Evolutionary conservation across 2,329 filamentous ascomycete species (phyloP), one percentile per base, ranked within the genome.

Genomic region (Aureobasidium sp.): DNA sequence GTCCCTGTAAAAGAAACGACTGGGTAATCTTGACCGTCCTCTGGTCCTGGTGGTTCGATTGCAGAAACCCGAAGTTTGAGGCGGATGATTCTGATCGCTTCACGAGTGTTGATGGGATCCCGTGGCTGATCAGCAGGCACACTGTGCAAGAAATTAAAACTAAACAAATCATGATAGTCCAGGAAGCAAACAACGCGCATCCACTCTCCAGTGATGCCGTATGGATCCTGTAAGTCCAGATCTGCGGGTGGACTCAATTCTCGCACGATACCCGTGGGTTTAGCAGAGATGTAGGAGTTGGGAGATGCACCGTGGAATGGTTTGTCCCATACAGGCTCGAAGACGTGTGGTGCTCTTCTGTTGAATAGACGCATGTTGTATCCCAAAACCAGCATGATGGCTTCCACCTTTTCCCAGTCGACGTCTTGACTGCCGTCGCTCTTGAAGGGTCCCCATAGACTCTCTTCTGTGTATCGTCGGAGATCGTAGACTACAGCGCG

Each of bases 381-480:
- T 4, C 86, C 86, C 4, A 95, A 77, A 2, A 91, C 88, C 4
- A 94, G 81, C 83, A 94, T 87, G 63, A 94, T 87, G 11, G 91
- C 89, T 77, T 95, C 92, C 15, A 94, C 79, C 79, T 92, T 93
- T 77, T 95, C 91, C 93, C 93, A 95, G 76, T 95, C 92, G 0
- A 93, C 90, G 7, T 78, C 77, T 61, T 83, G 84, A 3, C 82
- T 84, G 1, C 85, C 87, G 72, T 94, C 91, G 58, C 87, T 80
- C 72, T 85, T 79, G 71, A 93, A 95, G 0, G 93, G 93, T 0
- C 93, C 93, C 92, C 92, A 95, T 42, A 83, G 75, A 1, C 86
- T 90, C 31, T 77, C 75, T 2, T 80, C 75, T 0, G 87, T 91
- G 76, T 93, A 93, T 69, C 90, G 85, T 1, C 92, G 84, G 55